Conservation (phyloP, 768 basidiomycete species). For the Rhizopogon vulgaris region DNA sequence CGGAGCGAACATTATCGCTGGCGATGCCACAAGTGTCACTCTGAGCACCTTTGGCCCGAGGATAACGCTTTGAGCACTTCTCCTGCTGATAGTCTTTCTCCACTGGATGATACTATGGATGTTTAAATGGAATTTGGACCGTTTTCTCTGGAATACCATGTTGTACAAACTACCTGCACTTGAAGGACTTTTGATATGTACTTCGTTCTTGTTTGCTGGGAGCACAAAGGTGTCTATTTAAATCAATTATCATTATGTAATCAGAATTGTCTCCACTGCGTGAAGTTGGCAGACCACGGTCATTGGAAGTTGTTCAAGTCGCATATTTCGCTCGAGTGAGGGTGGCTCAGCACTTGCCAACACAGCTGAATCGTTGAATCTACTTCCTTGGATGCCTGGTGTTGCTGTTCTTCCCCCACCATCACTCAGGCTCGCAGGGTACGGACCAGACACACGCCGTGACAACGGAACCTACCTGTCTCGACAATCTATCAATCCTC, state of each 20-base stretch:
- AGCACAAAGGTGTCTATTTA: too few species aligned
- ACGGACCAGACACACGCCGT: slow-evolving; percentile 19
- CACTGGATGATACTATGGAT: not conserved
- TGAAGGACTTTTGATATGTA: too few species aligned
- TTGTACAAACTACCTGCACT: not conserved
- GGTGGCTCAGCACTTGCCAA: not conserved
- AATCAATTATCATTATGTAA: not conserved
- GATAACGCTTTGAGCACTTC: not conserved
- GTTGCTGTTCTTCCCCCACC: slow-evolving; percentile 36
- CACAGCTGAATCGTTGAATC: not conserved
- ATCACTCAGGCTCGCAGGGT: slow-evolving; percentile 19
- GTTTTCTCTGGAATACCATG: not conserved
- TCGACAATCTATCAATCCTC: slow-evolving; percentile 4
- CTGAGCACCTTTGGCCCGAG: not conserved
- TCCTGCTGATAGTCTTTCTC: not conserved
- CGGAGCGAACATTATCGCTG: slow-evolving; percentile 25
- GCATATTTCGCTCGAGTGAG: slow-evolving; percentile 4
- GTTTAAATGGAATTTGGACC: not conserved
- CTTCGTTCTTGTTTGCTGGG: too few species aligned
- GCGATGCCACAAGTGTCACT: slow-evolving; percentile 44
- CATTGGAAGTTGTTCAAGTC: slow-evolving; percentile 5
- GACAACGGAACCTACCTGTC: slow-evolving; percentile 12
- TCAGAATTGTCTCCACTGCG: not conserved
- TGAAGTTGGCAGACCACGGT: too few species aligned
- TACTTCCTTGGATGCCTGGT: slow-evolving; percentile 32